phyloP scores from a whole-genome alignment of 2,329 filamentous ascomycete genomes.

The Fusarium staphyleae region DNA sequence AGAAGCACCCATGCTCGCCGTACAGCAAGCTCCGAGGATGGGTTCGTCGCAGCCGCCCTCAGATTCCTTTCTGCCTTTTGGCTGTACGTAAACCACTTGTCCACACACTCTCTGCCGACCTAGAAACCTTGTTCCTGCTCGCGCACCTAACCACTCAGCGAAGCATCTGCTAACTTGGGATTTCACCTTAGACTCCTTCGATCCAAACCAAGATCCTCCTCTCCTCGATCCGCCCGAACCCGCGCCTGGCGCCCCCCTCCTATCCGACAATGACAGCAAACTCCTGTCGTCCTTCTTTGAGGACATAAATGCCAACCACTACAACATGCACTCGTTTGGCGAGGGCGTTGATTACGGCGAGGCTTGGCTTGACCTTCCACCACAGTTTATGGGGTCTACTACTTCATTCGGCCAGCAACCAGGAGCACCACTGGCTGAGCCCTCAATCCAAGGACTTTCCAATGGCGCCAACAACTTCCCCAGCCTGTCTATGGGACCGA shows the following conservation, averaged over 20 bases:
- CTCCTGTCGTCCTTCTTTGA: constrained; percentile 66
- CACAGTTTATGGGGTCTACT: constrained; percentile 69
- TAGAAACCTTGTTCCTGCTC: not conserved
- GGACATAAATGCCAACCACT: constrained; percentile 59
- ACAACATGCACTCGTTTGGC: constrained; percentile 57
- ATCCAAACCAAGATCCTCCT: constrained; percentile 54
- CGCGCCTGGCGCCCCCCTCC: constrained; percentile 68
- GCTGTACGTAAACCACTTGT: constrained; percentile 61
- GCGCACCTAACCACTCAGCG: not conserved
- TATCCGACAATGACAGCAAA: constrained; percentile 68
- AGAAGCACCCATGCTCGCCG: constrained; percentile 63
- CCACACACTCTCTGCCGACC: not conserved
- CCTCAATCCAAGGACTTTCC: constrained; percentile 33
- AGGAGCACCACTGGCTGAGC: constrained; percentile 39
- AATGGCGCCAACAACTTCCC: constrained; percentile 34
- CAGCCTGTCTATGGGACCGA: constrained; percentile 37
- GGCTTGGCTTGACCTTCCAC: constrained; percentile 66
- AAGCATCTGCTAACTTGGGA: constrained; percentile 38
- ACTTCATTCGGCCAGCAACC: constrained; percentile 68
- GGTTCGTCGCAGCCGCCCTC: constrained; percentile 62
- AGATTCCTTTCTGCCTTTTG: constrained; percentile 67
- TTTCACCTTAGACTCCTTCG: constrained; percentile 52
- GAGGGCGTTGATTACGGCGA: constrained; percentile 59
- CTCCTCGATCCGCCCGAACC: constrained; percentile 65
- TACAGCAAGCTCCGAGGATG: constrained; percentile 63